These are phyloP conservation scores for Globisporangium mamillatum DNA, from an alignment of 352 stramenopile genomes.

Conservation along the genomic window DNA sequence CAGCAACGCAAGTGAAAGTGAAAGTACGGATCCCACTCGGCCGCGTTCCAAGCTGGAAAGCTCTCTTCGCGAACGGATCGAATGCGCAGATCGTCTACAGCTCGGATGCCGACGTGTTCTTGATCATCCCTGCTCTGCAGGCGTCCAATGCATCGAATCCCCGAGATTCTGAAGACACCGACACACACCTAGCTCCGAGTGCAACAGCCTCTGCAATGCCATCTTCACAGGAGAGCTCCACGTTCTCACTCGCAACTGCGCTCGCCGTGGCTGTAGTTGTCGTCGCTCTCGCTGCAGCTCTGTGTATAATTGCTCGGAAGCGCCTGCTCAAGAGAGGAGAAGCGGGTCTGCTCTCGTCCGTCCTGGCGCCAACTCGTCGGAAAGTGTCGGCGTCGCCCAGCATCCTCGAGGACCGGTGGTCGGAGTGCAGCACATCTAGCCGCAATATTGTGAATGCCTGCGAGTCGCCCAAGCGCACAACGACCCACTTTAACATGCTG, in stretches of 20 bases:
- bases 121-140: not conserved
- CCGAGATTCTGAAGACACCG: not conserved
- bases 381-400: conserved; percentile 1
- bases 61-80: conserved; percentile 36
- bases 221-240: not conserved
- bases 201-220: not conserved
- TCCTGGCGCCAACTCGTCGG: not conserved
- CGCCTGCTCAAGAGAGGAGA: not conserved
- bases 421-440: conserved; percentile 12
- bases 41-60: conserved; percentile 30
- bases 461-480: not conserved
- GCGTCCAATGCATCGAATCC: not conserved
- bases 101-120: conserved; percentile 23
- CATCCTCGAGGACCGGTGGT: conserved; percentile 9
- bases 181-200: not conserved
- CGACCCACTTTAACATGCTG: not conserved
- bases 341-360: not conserved
- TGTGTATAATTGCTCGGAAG: not conserved
- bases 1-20: conserved; percentile 16
- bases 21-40: conserved; percentile 35
- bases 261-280: not conserved
- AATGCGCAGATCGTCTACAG: conserved; percentile 43
- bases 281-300: not conserved
- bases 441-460: not conserved
- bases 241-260: not conserved